phyloP scores from a whole-genome alignment of 495 filamentous ascomycete species.

The Neurospora hispaniola region DNA sequence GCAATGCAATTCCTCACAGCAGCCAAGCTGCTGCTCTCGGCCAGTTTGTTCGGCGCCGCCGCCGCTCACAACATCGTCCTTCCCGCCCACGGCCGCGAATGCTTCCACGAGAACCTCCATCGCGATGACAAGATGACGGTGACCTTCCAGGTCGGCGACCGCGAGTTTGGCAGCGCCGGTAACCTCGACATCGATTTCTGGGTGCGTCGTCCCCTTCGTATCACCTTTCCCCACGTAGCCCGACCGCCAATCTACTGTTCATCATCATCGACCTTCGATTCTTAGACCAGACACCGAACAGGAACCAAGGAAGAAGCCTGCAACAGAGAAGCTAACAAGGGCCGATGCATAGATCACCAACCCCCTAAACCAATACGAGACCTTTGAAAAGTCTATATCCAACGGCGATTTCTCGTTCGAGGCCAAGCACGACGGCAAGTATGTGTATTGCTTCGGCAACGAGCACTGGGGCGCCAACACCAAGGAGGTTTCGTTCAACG shows the following conservation, averaged over 20 bases:
- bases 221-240: not conserved
- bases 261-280: not conserved
- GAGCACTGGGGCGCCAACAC: slow-evolving; percentile 85
- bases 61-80: slow-evolving; percentile 92
- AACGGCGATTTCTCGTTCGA: slow-evolving; percentile 91
- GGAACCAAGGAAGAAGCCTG: slow-evolving; percentile 4
- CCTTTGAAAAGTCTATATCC: slow-evolving; percentile 66
- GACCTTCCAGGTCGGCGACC: slow-evolving; percentile 93
- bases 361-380: slow-evolving; percentile 59
- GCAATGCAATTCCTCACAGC: slow-evolving; percentile 25
- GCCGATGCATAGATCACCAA: slow-evolving; percentile 60
- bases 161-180: slow-evolving; percentile 89
- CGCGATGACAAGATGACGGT: slow-evolving; percentile 96
- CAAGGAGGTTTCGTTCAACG: slow-evolving; percentile 98
- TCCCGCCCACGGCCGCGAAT: slow-evolving; percentile 81
- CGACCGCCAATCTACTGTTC: not conserved
- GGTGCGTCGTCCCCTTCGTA: slow-evolving; percentile 45
- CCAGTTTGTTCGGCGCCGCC: slow-evolving; percentile 48
- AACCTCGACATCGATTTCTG: slow-evolving; percentile 97
- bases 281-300: not conserved
- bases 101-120: slow-evolving; percentile 92
- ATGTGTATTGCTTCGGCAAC: slow-evolving; percentile 97
- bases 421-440: slow-evolving; percentile 76
- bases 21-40: slow-evolving; percentile 52
- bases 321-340: not conserved